Evolutionary conservation across 139 green algal species (phyloP).

Genomic region (Closterium sp.): DNA sequence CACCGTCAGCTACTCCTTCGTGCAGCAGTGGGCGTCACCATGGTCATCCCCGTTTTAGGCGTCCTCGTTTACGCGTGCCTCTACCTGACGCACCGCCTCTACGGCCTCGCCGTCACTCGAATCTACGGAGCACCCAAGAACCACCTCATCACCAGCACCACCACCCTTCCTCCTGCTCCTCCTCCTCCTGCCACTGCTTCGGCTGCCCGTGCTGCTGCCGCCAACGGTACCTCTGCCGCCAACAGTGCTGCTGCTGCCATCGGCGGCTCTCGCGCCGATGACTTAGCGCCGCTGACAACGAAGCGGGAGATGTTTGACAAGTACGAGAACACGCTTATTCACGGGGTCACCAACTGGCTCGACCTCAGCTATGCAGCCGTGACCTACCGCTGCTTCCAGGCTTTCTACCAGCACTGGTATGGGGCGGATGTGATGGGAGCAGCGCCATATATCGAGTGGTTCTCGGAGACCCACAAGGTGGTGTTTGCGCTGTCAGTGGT

Average conservation of each 20-base stretch:
- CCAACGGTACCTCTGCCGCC: not conserved
- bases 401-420: not conserved
- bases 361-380: not conserved
- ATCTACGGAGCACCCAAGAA: not conserved
- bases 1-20: no score
- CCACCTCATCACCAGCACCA: not conserved
- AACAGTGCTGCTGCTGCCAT: no score
- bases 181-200: not conserved
- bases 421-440: not conserved
- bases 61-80: not conserved
- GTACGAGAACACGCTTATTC: not conserved
- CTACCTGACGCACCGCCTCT: not conserved
- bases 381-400: constrained; percentile 6
- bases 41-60: constrained; percentile 1
- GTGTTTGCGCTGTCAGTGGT: not conserved
- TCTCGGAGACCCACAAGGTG: not conserved
- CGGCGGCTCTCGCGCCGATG: not conserved
- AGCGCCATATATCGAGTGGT: not conserved
- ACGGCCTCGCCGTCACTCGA: not conserved
- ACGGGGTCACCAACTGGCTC: constrained; percentile 10
- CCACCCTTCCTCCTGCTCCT: not conserved
- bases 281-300: not conserved
- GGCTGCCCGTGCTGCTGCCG: not conserved
- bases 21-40: not conserved
- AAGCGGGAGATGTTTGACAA: not conserved